Conservation (phyloP, 2,329 filamentous ascomycete species). For the Pseudogymnoascus sp. region DNA sequence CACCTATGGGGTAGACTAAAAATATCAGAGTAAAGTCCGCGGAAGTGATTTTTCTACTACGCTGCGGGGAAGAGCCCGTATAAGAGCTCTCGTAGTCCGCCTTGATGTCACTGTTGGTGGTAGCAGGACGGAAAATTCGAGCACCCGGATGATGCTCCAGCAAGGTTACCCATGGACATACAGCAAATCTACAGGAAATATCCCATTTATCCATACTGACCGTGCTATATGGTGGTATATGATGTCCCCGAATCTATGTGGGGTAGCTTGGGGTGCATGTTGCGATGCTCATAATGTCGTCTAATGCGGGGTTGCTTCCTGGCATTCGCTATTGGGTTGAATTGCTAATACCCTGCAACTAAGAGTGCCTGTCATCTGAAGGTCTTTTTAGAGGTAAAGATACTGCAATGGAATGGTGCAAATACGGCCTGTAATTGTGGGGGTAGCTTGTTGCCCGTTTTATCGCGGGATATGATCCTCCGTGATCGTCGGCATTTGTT, state of each 20-base stretch:
- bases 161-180: neutral
- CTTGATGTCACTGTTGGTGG: too few relatives aligned
- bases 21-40: neutral
- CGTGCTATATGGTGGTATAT: neutral
- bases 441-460: neutral
- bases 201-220: neutral
- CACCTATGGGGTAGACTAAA: neutral
- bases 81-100: neutral
- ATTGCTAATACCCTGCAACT: neutral
- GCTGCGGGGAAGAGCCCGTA: neutral
- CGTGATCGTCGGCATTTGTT: neutral
- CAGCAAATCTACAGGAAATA: neutral
- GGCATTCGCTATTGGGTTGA: neutral
- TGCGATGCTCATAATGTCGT: neutral
- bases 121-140: neutral
- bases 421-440: neutral
- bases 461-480: neutral
- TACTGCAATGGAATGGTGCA: neutral
- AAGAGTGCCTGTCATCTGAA: neutral
- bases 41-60: neutral
- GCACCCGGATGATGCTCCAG: neutral
- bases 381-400: neutral
- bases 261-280: neutral
- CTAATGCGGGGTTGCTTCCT: neutral
- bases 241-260: neutral